Conservation (phyloP, 1,284 basidiomycete genomes). For the Ceratobasidium sp. region DNA sequence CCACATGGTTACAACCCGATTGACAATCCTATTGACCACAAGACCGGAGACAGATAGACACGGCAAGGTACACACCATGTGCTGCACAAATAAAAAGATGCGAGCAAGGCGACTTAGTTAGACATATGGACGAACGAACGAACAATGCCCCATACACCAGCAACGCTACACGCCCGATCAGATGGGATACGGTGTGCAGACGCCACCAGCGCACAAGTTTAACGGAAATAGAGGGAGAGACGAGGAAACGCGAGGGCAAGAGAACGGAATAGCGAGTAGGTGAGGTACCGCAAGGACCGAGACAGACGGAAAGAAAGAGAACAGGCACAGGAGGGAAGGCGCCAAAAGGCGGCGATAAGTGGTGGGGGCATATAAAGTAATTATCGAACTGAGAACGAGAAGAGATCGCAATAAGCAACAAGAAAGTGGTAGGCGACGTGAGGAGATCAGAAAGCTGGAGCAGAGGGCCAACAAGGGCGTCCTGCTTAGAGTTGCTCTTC, state of each 20-base stretch:
- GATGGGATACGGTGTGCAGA: constrained; percentile 6
- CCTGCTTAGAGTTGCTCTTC: constrained; percentile 8
- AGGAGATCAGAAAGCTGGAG: background rate
- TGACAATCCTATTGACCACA: constrained; percentile 37
- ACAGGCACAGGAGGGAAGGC: background rate
- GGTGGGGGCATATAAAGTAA: constrained; percentile 26
- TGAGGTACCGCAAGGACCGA: constrained; percentile 32
- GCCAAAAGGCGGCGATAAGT: constrained; percentile 17
- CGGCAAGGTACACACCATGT: constrained; percentile 31
- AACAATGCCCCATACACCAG: constrained; percentile 15
- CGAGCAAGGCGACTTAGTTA: constrained; percentile 29
- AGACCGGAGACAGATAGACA: constrained; percentile 9
- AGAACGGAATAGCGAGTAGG: constrained; percentile 31
- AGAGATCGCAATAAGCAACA: background rate
- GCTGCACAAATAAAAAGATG: constrained; percentile 4
- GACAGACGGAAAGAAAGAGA: constrained; percentile 15
- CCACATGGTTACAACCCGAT: constrained; percentile 27
- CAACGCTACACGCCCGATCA: background rate
- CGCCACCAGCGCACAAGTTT: constrained; percentile 19
- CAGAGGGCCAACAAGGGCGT: too few species aligned
- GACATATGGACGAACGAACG: constrained; percentile 37
- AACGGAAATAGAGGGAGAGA: constrained; percentile 12
- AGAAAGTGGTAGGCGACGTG: background rate
- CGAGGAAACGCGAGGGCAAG: constrained; percentile 26
- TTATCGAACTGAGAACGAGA: constrained; percentile 23